A percentile compares a stretch with the other conserved stretches of the same genome.
Evolutionary conservation across 176 grass and related monocot genomes (phyloP).

Genomic region (Neostapfia colusana): DNA sequence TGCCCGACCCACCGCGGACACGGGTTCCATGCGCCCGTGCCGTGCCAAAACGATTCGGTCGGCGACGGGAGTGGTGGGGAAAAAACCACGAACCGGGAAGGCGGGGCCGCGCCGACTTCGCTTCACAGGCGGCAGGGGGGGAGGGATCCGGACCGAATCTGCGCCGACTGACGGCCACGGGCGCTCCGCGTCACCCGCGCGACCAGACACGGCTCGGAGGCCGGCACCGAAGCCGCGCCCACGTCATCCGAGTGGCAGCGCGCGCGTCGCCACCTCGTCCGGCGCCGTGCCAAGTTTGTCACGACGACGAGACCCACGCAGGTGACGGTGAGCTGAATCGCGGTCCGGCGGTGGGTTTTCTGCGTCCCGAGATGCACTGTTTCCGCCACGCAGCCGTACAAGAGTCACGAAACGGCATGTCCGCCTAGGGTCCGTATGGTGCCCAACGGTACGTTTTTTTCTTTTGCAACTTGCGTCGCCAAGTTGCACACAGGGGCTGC

Average conservation of each 20-base stretch:
- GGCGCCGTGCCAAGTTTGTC: neutral
- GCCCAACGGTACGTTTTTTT: neutral
- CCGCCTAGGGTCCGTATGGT: neutral
- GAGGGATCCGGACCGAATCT: neutral
- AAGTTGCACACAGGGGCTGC: neutral
- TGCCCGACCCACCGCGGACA: neutral
- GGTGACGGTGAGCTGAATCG: neutral
- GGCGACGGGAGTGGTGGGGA: conserved; percentile 5
- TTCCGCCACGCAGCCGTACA: neutral
- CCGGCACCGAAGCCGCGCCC: neutral
- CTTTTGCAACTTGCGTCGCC: neutral
- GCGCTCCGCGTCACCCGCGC: conserved; percentile 20
- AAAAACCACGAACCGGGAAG: conserved; percentile 2
- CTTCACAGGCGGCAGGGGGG: neutral
- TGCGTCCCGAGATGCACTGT: neutral
- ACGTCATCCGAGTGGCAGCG: neutral
- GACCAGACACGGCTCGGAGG: neutral
- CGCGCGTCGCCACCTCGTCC: neutral
- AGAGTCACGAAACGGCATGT: neutral
- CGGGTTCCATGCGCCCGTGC: neutral
- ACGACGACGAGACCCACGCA: neutral
- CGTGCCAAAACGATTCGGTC: neutral
- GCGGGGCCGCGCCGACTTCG: conserved; percentile 25
- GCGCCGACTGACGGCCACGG: conserved; percentile 20
- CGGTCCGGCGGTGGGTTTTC: neutral